Conservation (phyloP, 2,329 filamentous ascomycete species). For the Aspergillus sp. region DNA sequence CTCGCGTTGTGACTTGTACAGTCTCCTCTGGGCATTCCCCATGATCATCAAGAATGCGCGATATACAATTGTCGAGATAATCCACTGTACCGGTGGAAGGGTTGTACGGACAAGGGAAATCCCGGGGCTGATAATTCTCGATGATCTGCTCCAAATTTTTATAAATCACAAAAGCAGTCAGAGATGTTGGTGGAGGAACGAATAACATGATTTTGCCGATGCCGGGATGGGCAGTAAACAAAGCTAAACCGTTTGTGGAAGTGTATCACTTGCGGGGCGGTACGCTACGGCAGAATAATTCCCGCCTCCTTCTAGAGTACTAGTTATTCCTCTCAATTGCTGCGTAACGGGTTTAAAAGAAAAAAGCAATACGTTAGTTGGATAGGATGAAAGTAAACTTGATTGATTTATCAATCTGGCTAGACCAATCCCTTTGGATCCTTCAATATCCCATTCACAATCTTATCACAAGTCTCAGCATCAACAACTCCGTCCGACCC, state of each 20-base stretch:
- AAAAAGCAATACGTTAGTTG: not conserved
- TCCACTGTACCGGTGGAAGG: not conserved
- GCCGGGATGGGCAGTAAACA: too few relatives aligned
- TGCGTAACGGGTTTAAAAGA: not conserved
- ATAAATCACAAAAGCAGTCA: too few relatives aligned
- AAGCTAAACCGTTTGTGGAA: too few relatives aligned
- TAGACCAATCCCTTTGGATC: not conserved
- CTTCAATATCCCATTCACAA: not conserved
- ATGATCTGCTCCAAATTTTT: not conserved
- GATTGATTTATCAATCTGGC: not conserved
- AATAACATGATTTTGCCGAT: too few relatives aligned
- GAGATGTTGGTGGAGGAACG: too few relatives aligned
- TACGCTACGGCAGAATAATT: not conserved
- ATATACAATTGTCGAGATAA: not conserved
- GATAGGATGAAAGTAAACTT: not conserved
- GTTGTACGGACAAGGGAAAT: not conserved
- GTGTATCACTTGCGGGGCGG: not conserved
- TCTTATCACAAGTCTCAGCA: slow-evolving; percentile 1
- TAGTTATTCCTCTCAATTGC: not conserved
- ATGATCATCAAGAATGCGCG: not conserved
- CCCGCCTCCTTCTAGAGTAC: not conserved
- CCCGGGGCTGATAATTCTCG: not conserved
- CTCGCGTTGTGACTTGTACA: not conserved
- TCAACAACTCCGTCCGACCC: not conserved
- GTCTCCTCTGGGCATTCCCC: not conserved